phyloP scores from a whole-genome alignment of 495 filamentous ascomycete species.

The Aspergillus conjunctus region DNA sequence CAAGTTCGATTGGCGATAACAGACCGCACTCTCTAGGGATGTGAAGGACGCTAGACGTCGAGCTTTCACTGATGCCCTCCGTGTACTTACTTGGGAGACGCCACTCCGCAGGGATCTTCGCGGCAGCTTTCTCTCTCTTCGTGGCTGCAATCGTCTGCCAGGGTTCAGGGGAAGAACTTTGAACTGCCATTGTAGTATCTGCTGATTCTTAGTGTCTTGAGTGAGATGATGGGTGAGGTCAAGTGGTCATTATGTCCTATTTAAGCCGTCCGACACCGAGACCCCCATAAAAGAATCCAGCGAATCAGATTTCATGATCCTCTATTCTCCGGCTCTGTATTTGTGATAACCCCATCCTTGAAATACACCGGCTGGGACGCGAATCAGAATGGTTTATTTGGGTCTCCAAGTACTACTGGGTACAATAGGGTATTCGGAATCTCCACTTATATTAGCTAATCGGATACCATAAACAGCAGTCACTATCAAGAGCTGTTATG shows the following conservation, averaged over 20 bases:
- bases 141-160: conserved; percentile 30
- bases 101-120: conserved; percentile 37
- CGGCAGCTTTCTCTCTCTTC: conserved; percentile 27
- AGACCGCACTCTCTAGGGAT: conserved; percentile 27
- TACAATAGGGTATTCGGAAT: too few relatives aligned
- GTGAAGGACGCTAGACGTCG: conserved; percentile 11
- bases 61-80: background rate
- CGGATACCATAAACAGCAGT: too few relatives aligned
- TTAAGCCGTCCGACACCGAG: background rate
- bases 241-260: background rate
- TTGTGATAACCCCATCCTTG: background rate
- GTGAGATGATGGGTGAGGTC: background rate
- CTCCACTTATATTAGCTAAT: too few relatives aligned
- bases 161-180: background rate
- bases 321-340: background rate
- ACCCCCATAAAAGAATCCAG: background rate
- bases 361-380: background rate
- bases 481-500: too few relatives aligned
- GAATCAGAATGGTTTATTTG: too few relatives aligned
- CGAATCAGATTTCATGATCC: background rate
- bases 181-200: background rate
- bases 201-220: background rate
- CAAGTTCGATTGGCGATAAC: conserved; percentile 42
- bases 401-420: too few relatives aligned
- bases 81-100: conserved; percentile 8